Conservation (phyloP, 208 protist genomes). For the Spongospora subterranea region DNA sequence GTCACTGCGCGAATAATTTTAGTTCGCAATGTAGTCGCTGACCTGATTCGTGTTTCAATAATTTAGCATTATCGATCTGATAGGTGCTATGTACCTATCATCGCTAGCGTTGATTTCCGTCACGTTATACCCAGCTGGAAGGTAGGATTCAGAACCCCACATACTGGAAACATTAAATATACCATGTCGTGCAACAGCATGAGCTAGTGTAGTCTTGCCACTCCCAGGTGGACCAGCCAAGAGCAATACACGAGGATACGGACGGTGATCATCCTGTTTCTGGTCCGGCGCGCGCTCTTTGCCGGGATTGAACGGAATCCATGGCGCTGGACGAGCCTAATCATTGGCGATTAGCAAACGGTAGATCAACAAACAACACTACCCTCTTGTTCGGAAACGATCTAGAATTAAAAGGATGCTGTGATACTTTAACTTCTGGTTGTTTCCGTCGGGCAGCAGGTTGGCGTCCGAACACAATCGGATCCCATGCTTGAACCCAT, state of each 20-base stretch:
- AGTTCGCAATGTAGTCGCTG: neutral
- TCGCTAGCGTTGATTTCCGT: conserved; percentile 43
- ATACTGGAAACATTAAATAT: neutral
- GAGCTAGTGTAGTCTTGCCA: conserved; percentile 51
- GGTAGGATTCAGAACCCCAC: neutral
- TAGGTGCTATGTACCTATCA: neutral
- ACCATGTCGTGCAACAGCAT: neutral
- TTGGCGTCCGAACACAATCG: neutral
- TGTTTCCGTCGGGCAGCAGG: neutral
- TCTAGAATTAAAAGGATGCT: neutral
- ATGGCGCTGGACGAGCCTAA: conserved; percentile 11
- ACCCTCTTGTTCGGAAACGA: no score
- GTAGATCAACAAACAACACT: neutral
- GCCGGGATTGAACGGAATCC: conserved; percentile 7
- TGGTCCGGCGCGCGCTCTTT: neutral
- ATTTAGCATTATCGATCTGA: neutral
- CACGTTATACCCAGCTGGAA: conserved; percentile 52
- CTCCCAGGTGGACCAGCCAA: conserved; percentile 41
- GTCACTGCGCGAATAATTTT: conserved; percentile 21
- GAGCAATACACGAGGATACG: conserved; percentile 2
- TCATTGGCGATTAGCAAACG: neutral
- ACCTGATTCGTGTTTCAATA: neutral
- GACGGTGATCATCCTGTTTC: neutral
- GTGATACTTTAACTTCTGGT: neutral
- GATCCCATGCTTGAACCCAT: conserved; percentile 42